Evolutionary conservation across 2,329 filamentous ascomycete species (phyloP), one percentile per base, ranked within the genome.

Genomic region (Verticillium tricorpus): DNA sequence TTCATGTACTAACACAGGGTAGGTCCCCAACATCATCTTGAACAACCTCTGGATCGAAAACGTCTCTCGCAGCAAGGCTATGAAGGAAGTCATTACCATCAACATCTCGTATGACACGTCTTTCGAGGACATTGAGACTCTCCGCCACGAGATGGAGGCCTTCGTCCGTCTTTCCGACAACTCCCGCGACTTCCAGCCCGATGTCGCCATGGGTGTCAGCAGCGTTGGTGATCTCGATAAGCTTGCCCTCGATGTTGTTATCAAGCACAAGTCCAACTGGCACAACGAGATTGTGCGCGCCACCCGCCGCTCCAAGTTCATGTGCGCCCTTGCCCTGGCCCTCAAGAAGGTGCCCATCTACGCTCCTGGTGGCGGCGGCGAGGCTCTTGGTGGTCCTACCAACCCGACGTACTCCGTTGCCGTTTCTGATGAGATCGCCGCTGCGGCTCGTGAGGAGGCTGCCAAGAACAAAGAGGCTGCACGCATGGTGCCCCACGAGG

Each of bases 1-100:
- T 52, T 65, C n/a, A 28, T 6, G 39, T n/a, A 60, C 60, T 9
- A 61, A 64, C 9, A 63, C 61, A 25, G 34, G 59, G 0, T 85
- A 96, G 77, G 88, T 96, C 1, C 93, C 95, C 52, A 98, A 99
- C 76, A 96, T 96, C 70, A 82, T 93, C 2, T 83, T 98, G 60
- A 98, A 98, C 80, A 89, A 86, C 59, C 79, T 93, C n/a, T 97
- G 93, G 90, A 89, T 99, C 61, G 94, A 98, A 74, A 99, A 99
- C 73, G 85, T 97, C 65, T 90, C 90, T 11, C 90, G 95, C 60
- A 94, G 91, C 72, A 93, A 92, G 74, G 89, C 93, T 57, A 97
- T 97, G 94, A 89, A 89, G 66, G 95, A 96, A 76, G 86, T 86
- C 59, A 83, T 98, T 59, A 86, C 89, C 12, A 80, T 98, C 59